These are phyloP conservation scores for Fusarium secorum DNA, from an alignment of 2,329 filamentous ascomycete genomes.

Conservation along the genomic window DNA sequence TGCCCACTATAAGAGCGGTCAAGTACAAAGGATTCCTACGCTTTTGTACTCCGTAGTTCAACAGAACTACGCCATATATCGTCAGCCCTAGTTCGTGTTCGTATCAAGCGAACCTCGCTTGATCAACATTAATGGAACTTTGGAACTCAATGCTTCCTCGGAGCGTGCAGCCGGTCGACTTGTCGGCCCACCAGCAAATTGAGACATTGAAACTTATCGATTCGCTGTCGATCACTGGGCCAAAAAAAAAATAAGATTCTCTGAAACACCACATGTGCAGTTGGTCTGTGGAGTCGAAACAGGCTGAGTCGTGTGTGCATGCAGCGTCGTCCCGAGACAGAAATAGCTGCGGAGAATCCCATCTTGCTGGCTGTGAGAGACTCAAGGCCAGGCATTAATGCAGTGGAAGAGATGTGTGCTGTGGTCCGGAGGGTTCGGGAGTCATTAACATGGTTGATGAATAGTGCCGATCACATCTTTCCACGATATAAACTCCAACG, in stretches of 20 bases:
- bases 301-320: constrained; percentile 24
- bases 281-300: constrained; percentile 16
- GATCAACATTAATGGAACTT: not conserved
- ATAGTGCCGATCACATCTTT: not conserved
- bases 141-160: not conserved
- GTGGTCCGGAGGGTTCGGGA: not conserved
- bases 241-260: constrained; percentile 7
- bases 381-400: not conserved
- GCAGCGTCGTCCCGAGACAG: constrained; percentile 17
- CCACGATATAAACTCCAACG: constrained; percentile 1
- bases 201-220: constrained; percentile 1
- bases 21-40: not conserved
- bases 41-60: not conserved
- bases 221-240: constrained; percentile 5
- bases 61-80: not conserved
- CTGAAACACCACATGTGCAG: constrained; percentile 27
- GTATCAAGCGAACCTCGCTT: not conserved
- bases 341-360: constrained; percentile 15
- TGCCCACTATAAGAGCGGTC: constrained; percentile 19
- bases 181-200: not conserved
- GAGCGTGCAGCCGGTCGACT: not conserved
- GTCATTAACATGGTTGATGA: not conserved
- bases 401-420: not conserved
- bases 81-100: not conserved
- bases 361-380: constrained; percentile 1